Percentiles rank a stretch among this genome's conserved stretches.
phyloP scores from a whole-genome alignment of 2,329 filamentous ascomycete species.

The Fusarium luffae region DNA sequence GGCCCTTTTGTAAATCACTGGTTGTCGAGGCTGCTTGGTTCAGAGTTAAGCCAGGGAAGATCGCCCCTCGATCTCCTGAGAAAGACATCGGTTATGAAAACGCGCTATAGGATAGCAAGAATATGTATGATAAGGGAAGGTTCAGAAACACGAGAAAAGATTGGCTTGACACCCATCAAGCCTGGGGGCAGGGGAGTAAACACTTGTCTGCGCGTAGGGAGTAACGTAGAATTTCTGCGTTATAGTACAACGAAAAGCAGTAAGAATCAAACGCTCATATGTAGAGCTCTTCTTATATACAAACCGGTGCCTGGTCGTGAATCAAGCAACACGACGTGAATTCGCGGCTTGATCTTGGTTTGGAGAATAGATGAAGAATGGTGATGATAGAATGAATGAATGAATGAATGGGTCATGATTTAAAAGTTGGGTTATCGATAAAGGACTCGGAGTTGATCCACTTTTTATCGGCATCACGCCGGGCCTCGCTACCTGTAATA shows the following conservation, averaged over 20 bases:
- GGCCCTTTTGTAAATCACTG: slow-evolving; percentile 10
- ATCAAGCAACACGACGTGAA: background rate
- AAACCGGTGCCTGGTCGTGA: slow-evolving; percentile 1
- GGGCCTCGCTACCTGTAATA: background rate
- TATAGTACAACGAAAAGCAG: slow-evolving; percentile 7
- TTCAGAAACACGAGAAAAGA: slow-evolving; percentile 7
- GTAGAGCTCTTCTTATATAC: slow-evolving; percentile 1
- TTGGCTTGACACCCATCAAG: slow-evolving; percentile 25
- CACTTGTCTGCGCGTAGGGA: slow-evolving; percentile 44
- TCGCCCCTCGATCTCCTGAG: slow-evolving; percentile 6
- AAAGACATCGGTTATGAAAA: slow-evolving; percentile 27
- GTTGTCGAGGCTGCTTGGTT: slow-evolving; percentile 15
- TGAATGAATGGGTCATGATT: slow-evolving; percentile 5
- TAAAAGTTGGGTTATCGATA: slow-evolving; percentile 26
- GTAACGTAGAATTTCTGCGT: slow-evolving; percentile 11
- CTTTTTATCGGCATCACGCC: background rate
- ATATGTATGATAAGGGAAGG: background rate
- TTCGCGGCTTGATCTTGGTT: slow-evolving; percentile 1
- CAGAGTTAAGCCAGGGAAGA: slow-evolving; percentile 19
- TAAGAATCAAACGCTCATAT: background rate
- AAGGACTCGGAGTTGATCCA: background rate
- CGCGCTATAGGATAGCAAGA: slow-evolving; percentile 5
- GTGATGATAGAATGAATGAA: background rate
- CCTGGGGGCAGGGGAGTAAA: slow-evolving; percentile 26
- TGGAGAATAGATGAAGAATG: slow-evolving; percentile 4